Conservation (phyloP, 2,329 filamentous ascomycete genomes). For the Botrytis elliptica region DNA sequence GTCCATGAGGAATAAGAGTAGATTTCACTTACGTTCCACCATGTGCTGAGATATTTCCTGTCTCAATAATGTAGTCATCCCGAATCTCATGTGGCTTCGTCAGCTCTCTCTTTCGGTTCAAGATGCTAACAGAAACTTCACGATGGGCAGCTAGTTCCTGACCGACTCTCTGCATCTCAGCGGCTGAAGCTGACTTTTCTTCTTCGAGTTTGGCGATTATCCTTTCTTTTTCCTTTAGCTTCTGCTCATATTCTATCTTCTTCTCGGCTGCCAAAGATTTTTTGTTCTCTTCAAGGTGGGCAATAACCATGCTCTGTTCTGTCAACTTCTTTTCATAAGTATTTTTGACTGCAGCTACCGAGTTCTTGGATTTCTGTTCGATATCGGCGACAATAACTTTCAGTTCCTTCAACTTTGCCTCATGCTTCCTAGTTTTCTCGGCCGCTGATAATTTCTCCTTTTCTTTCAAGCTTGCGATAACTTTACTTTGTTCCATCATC, state of each 20-base stretch:
- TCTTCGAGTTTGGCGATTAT: neutral
- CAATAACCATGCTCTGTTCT: neutral
- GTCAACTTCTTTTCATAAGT: neutral
- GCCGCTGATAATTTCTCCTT: neutral
- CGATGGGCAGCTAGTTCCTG: neutral
- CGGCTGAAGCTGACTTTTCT: neutral
- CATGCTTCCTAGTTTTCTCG: neutral
- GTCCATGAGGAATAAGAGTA: neutral
- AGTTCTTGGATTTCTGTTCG: neutral
- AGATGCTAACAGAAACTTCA: conserved; percentile 5
- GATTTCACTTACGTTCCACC: conserved; percentile 13
- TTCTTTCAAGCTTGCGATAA: neutral
- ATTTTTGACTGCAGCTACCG: neutral
- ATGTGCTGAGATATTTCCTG: conserved; percentile 7
- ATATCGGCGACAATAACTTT: neutral
- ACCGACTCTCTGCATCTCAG: neutral
- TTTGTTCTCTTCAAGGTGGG: neutral
- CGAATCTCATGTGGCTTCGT: neutral
- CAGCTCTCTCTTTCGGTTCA: conserved; percentile 4
- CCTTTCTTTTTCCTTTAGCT: neutral
- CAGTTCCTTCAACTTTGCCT: neutral
- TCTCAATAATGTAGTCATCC: neutral
- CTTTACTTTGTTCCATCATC: neutral
- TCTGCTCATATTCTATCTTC: neutral
- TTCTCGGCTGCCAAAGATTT: no score